Conservation (phyloP, 2,329 filamentous ascomycete species). For the Aspergillus persii region DNA sequence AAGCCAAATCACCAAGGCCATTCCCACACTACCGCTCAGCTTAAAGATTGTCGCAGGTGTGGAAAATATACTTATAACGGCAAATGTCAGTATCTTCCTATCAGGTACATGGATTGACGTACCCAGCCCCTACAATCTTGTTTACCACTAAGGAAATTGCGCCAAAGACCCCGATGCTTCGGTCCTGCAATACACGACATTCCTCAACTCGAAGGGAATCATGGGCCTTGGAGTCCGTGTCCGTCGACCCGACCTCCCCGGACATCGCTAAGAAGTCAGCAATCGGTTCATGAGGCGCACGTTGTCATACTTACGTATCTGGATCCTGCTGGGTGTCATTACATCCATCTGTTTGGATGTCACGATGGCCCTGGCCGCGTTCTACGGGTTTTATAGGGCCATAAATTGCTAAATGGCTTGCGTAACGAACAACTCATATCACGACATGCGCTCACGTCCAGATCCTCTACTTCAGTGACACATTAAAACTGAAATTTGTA, state of each 20-base stretch:
- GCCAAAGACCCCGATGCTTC: slow-evolving; percentile 18
- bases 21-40: not conserved
- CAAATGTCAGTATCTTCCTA: not conserved
- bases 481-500: not conserved
- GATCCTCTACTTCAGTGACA: not conserved
- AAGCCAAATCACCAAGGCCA: not conserved
- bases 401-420: not conserved
- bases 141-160: slow-evolving; percentile 22
- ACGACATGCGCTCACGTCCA: not conserved
- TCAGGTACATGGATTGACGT: not conserved
- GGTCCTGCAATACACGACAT: slow-evolving; percentile 19
- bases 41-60: not conserved
- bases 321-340: not conserved
- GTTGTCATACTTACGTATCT: not conserved
- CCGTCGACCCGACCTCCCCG: too few relatives aligned
- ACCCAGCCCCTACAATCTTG: slow-evolving; percentile 24
- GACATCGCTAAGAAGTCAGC: not conserved
- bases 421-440: not conserved
- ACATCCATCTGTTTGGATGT: not conserved
- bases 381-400: not conserved
- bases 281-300: not conserved
- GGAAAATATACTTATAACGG: not conserved
- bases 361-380: too few relatives aligned
- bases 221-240: not conserved
- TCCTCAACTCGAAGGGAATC: slow-evolving; percentile 6